Conservation (phyloP, 2,329 filamentous ascomycete genomes). For the Pezicula rhizophila region DNA sequence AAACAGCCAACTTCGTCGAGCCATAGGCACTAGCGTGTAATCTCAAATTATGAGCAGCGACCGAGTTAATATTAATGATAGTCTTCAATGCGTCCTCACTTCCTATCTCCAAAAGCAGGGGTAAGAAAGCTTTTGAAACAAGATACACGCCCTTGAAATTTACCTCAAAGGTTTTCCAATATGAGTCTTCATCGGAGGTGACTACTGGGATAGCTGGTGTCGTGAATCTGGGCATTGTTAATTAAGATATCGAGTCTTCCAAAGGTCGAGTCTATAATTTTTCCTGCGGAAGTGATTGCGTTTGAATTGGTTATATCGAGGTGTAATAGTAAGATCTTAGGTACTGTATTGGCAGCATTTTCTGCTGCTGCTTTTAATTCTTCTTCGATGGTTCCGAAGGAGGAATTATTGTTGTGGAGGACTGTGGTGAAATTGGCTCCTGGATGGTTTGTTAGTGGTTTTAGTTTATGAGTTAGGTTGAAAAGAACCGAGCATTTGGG, state of each 20-base stretch:
- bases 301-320: conserved; percentile 29
- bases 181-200: conserved; percentile 21
- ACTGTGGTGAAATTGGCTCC: background rate
- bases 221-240: conserved; percentile 35
- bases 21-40: conserved; percentile 36
- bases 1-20: conserved; percentile 39
- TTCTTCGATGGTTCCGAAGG: conserved; percentile 22
- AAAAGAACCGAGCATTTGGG: no score
- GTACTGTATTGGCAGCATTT: conserved; percentile 23
- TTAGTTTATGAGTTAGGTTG: no score
- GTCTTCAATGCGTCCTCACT: conserved; percentile 25
- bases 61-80: conserved; percentile 39
- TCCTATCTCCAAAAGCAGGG: background rate
- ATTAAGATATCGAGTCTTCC: conserved; percentile 33
- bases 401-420: conserved; percentile 33
- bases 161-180: conserved; percentile 36
- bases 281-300: conserved; percentile 24
- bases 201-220: background rate
- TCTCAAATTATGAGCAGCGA: conserved; percentile 31
- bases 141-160: conserved; percentile 42
- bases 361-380: conserved; percentile 30
- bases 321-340: conserved; percentile 33
- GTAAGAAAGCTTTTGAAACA: conserved; percentile 34
- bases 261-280: conserved; percentile 15
- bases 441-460: background rate